Evolutionary conservation across 2,329 filamentous ascomycete genomes (phyloP).

Genomic region (Cordyceps javanica): DNA sequence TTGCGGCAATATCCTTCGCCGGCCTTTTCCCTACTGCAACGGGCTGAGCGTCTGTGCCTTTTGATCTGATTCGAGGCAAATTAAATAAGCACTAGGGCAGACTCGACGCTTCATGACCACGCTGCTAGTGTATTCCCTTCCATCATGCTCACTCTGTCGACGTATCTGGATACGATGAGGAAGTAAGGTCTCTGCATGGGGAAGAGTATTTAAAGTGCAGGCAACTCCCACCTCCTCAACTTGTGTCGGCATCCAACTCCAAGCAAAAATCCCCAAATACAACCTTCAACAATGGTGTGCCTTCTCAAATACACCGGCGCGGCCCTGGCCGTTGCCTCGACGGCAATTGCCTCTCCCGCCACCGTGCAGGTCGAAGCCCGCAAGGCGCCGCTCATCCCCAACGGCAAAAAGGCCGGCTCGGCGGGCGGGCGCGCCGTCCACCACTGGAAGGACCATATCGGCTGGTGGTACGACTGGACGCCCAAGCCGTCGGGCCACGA

Average conservation of each 20-base stretch:
- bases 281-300: background rate
- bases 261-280: background rate
- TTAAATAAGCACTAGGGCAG: background rate
- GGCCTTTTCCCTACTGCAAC: background rate
- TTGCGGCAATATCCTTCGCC: background rate
- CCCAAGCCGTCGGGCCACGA: slow-evolving; percentile 8
- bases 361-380: background rate
- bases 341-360: background rate
- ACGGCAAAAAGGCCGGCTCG: slow-evolving; percentile 15
- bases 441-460: slow-evolving; percentile 15
- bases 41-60: background rate
- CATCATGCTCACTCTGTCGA: background rate
- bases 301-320: background rate
- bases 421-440: slow-evolving; percentile 13
- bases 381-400: slow-evolving; percentile 8
- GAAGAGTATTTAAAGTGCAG: background rate
- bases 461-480: slow-evolving; percentile 17
- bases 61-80: background rate
- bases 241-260: background rate
- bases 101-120: background rate
- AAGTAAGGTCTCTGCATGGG: background rate
- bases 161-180: background rate
- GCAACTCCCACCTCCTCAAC: background rate
- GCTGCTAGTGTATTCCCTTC: background rate
- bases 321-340: background rate